Conservation (phyloP, 257 asterid species). For the Penstemon newberryi region DNA sequence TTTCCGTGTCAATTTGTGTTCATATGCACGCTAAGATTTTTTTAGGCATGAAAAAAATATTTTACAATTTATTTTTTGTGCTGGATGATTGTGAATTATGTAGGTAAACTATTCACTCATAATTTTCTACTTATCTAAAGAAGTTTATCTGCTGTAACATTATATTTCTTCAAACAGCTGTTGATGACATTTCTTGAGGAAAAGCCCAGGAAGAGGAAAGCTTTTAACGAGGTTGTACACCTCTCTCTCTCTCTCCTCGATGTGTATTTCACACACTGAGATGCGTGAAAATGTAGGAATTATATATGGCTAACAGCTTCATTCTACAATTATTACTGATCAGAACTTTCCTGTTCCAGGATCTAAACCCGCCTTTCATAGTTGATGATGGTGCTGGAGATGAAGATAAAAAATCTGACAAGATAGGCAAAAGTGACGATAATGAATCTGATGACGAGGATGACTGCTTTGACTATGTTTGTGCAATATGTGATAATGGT, state of each 20-base stretch:
- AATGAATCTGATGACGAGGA: conserved; percentile 34
- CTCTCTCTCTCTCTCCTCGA: conserved; percentile 17
- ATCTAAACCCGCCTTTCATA: conserved; percentile 49
- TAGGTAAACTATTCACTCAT: neutral
- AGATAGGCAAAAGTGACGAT: neutral
- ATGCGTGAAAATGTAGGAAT: neutral
- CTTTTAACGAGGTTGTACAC: conserved; percentile 45
- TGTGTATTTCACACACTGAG: neutral
- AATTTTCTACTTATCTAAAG: neutral
- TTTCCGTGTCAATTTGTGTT: neutral
- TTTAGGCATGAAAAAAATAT: too few species aligned
- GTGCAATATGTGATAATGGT: conserved; percentile 82
- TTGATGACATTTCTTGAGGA: conserved; percentile 56
- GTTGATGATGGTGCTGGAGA: conserved; percentile 48
- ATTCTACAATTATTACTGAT: conserved; percentile 21
- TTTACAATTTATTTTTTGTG: neutral
- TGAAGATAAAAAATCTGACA: conserved; percentile 39
- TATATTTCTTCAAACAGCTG: conserved; percentile 43
- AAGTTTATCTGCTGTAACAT: neutral
- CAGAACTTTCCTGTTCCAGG: conserved; percentile 40
- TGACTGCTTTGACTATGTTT: conserved; percentile 60
- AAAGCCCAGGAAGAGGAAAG: conserved; percentile 57
- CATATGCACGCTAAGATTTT: too few species aligned
- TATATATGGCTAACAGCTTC: conserved; percentile 7
- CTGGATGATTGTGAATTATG: conserved; percentile 12